A percentile compares a stretch with the other conserved stretches of the same genome.
Conservation (phyloP, 1,284 basidiomycete genomes). For the Mycena sp. region DNA sequence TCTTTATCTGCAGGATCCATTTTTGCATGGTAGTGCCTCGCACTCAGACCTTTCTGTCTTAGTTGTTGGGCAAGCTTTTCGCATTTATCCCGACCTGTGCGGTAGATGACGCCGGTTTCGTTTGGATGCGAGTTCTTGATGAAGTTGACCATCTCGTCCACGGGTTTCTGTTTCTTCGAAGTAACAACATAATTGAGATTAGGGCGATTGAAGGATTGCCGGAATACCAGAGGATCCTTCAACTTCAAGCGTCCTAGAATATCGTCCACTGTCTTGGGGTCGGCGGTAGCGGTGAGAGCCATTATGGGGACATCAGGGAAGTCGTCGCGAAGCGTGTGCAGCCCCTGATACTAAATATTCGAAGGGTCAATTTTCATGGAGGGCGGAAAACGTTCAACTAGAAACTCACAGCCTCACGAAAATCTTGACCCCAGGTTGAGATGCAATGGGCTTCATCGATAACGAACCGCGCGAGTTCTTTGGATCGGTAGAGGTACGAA, state of each 20-base stretch:
- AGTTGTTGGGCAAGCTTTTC: slow-evolving; percentile 73
- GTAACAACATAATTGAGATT: slow-evolving; percentile 86
- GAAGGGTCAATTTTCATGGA: slow-evolving; percentile 62
- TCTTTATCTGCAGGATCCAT: slow-evolving; percentile 35
- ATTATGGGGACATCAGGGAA: slow-evolving; percentile 84
- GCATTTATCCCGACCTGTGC: slow-evolving; percentile 56
- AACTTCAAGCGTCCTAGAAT: slow-evolving; percentile 76
- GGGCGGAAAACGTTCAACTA: neutral
- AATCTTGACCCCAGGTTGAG: slow-evolving; percentile 86
- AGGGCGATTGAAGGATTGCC: slow-evolving; percentile 83
- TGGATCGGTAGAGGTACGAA: slow-evolving; percentile 60
- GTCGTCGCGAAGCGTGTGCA: slow-evolving; percentile 64
- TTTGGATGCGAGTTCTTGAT: slow-evolving; percentile 12
- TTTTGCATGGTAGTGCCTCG: slow-evolving; percentile 79
- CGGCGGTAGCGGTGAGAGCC: slow-evolving; percentile 84
- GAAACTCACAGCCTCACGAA: slow-evolving; percentile 74
- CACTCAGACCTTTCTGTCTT: slow-evolving; percentile 69
- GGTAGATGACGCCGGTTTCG: slow-evolving; percentile 40
- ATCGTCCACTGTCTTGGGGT: slow-evolving; percentile 65
- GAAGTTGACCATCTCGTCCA: slow-evolving; percentile 9
- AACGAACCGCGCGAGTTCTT: slow-evolving; percentile 87
- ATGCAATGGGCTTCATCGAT: slow-evolving; percentile 98
- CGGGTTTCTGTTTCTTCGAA: slow-evolving; percentile 7
- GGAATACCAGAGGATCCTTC: slow-evolving; percentile 67
- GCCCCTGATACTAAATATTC: slow-evolving; percentile 19